A percentile compares a stretch with the other conserved stretches of the same genome.
Conservation (phyloP, 768 basidiomycete genomes). For the Tylopilus rubrobrunneus region DNA sequence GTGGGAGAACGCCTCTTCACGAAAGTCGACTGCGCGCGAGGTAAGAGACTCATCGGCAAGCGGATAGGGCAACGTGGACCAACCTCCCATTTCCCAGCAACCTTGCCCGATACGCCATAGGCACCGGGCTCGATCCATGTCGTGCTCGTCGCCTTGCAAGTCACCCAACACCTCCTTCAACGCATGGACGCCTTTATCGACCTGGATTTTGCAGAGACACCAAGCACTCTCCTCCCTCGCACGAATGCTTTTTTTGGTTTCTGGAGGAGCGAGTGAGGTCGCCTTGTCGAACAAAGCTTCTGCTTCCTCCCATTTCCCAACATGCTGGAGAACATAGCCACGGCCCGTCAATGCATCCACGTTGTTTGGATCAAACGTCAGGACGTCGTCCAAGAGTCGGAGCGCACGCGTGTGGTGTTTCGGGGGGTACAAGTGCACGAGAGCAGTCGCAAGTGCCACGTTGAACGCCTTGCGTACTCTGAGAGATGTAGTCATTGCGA, state of each 20-base stretch:
- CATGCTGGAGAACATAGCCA: constrained; percentile 67
- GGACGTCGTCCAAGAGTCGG: constrained; percentile 66
- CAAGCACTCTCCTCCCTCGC: constrained; percentile 83
- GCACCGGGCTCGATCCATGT: constrained; percentile 68
- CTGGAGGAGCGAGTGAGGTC: constrained; percentile 41
- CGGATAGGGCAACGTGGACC: constrained; percentile 18
- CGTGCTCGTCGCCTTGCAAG: constrained; percentile 43
- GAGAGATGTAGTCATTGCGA: constrained; percentile 1
- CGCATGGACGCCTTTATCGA: constrained; percentile 43
- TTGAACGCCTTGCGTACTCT: constrained; percentile 71
- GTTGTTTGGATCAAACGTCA: constrained; percentile 60
- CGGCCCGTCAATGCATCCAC: constrained; percentile 65
- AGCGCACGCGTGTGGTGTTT: constrained; percentile 84
- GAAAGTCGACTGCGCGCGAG: constrained; percentile 37
- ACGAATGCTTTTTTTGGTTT: constrained; percentile 47
- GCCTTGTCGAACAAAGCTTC: constrained; percentile 58
- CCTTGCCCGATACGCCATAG: constrained; percentile 83
- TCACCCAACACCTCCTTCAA: constrained; percentile 46
- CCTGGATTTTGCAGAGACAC: constrained; percentile 59
- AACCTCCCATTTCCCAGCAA: constrained; percentile 70
- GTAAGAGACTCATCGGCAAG: neutral
- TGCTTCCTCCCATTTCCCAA: constrained; percentile 67
- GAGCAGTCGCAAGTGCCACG: constrained; percentile 63
- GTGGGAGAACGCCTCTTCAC: constrained; percentile 67
- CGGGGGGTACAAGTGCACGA: constrained; percentile 84